Base-by-base conservation (phyloP, 106 monocot genomes). In the Cymbidium sinense region DNA sequence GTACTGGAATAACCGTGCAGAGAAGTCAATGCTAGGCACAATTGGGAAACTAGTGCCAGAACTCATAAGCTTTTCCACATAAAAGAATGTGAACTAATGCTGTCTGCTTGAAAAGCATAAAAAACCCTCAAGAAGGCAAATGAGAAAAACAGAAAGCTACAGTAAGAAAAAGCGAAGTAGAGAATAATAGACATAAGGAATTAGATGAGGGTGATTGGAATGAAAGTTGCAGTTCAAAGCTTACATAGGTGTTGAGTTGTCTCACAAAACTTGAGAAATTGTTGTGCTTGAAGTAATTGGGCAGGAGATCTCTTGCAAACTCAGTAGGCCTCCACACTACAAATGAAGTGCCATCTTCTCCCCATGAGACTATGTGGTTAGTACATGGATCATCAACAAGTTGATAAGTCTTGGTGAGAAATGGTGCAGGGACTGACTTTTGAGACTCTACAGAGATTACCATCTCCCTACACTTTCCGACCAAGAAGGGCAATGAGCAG, bases 361-460 rank as follows among this genome's bases (percentile, higher is more conserved):
- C 64, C 64, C 77, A 77, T 17, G 64, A 64, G 25, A 77, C 65
- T 9, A 77, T 33, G 39, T 43, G 91, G 50, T 96, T 82, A 21
- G 93, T 96, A 79, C 71, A 75, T 62, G 91, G 86, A 34, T 96
- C 96, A 50, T 96, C 96, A 7, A 96, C 96, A 7, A 96, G 86
- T 61, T 91, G 89, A 80, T 91, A 96, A 2, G 93, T 93, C 77
- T 96, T 96, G 51, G 87, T 89, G 41, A 96, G 82, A 78, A 96
- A 96, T 25, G 96, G 96, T 17, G 96, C 93, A 33, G 95, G 95
- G 15, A 86, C 83, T 76, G 91, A 21, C 81, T 89, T 87, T 74
- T 87, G 82, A 19, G 79, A 31, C 85, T 85, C 89, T 86, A 76
- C 77, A 82, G 62, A 34, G 89, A 70, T 4, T 80, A 87, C 80